Conservation (phyloP, 441 rosid genomes). For the Cnidoscolus chayamansa region DNA sequence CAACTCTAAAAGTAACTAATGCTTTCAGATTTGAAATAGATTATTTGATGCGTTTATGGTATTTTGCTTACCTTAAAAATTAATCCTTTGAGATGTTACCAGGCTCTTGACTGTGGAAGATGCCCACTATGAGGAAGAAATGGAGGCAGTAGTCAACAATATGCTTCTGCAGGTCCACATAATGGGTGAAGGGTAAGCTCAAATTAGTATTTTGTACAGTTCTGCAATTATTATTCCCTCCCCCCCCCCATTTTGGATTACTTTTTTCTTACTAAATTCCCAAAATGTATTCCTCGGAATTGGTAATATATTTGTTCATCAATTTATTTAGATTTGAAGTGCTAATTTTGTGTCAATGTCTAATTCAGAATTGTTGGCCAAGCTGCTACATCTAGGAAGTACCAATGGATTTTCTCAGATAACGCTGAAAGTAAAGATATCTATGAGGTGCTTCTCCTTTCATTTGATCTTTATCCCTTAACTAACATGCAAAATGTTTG, state of each 20-base stretch:
- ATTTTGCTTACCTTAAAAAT: conserved; percentile 19
- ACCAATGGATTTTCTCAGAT: conserved; percentile 66
- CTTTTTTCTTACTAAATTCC: conserved; percentile 1
- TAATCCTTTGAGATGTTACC: conserved; percentile 24
- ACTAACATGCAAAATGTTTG: not conserved
- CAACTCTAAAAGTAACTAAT: conserved; percentile 6
- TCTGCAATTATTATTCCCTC: not conserved
- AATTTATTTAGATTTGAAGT: not conserved
- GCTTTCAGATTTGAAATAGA: conserved; percentile 6
- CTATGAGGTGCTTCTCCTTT: conserved; percentile 42
- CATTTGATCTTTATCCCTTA: conserved; percentile 6
- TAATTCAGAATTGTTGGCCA: conserved; percentile 63
- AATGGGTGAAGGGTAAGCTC: conserved; percentile 81
- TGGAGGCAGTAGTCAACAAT: conserved; percentile 41
- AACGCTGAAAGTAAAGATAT: conserved; percentile 23
- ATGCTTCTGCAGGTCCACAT: conserved; percentile 60
- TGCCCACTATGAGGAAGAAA: conserved; percentile 58
- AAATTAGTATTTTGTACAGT: not conserved
- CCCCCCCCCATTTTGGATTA: not conserved
- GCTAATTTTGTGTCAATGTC: conserved; percentile 22
- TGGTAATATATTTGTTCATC: conserved; percentile 1
- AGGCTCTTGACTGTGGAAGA: conserved; percentile 79
- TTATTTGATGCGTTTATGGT: conserved; percentile 6
- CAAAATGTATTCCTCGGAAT: not conserved
- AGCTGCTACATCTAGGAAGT: conserved; percentile 63